Conservation (phyloP, 768 basidiomycete genomes). For the Boletellus sp. region DNA sequence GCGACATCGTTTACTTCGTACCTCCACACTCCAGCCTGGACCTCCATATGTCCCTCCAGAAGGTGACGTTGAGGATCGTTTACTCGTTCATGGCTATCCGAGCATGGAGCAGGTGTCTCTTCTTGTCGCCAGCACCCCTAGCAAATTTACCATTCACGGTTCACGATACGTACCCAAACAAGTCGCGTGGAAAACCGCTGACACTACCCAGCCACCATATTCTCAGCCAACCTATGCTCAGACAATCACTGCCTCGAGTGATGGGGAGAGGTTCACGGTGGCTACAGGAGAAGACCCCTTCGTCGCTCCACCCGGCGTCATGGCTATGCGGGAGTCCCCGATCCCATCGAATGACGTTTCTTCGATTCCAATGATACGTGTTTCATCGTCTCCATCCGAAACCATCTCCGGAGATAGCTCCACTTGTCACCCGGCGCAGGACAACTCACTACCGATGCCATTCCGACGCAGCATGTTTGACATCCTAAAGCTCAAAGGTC, state of each 20-base stretch:
- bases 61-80: conserved; percentile 12
- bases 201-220: background rate
- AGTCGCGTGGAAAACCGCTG: conserved; percentile 7
- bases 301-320: background rate
- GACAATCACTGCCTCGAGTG: conserved; percentile 20
- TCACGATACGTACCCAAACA: conserved; percentile 21
- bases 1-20: conserved; percentile 8
- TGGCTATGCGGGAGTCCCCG: background rate
- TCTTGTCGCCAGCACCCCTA: conserved; percentile 24
- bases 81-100: conserved; percentile 12
- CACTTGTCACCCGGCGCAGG: background rate
- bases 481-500: conserved; percentile 16
- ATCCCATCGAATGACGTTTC: background rate
- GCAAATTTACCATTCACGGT: conserved; percentile 30
- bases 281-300: conserved; percentile 25
- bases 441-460: conserved; percentile 9
- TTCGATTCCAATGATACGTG: conserved; percentile 1
- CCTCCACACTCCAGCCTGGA: conserved; percentile 21
- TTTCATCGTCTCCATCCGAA: conserved; percentile 1
- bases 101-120: conserved; percentile 30
- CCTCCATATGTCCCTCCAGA: conserved; percentile 26
- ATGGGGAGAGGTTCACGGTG: conserved; percentile 25
- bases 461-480: conserved; percentile 22
- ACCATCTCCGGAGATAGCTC: background rate
- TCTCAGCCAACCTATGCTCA: conserved; percentile 3